Conservation (phyloP, 495 filamentous ascomycete genomes). For the Astrothelium subdiscretum region DNA sequence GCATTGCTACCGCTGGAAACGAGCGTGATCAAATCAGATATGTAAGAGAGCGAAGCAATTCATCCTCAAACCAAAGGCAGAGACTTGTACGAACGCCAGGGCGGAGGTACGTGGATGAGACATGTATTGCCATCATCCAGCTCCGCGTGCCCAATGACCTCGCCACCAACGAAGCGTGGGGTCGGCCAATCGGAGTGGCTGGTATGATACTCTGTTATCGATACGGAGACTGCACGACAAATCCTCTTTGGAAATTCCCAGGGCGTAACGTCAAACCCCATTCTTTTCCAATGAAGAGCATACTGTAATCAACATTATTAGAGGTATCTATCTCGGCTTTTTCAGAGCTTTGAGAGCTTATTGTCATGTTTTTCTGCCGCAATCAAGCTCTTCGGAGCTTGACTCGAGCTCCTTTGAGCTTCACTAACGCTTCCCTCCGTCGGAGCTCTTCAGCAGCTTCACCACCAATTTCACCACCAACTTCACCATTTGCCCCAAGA, state of each 20-base stretch:
- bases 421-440: conserved; percentile 1
- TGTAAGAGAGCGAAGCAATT: not conserved
- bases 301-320: not conserved
- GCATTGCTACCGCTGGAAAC: not conserved
- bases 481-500: conserved; percentile 29
- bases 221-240: not conserved
- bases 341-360: not conserved
- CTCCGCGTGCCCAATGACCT: not conserved
- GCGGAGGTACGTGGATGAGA: not conserved
- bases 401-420: not conserved
- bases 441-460: conserved; percentile 3
- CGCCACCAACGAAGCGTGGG: not conserved
- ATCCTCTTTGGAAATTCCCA: not conserved
- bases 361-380: not conserved
- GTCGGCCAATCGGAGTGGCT: not conserved
- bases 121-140: conserved; percentile 1
- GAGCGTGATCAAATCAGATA: not conserved
- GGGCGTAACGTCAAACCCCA: not conserved
- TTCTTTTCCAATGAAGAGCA: not conserved
- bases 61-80: not conserved
- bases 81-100: not conserved
- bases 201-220: too few relatives aligned
- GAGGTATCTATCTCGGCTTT: not conserved
- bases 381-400: not conserved
- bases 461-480: conserved; percentile 14